Conservation (phyloP, 202 grass and related monocot species). For the Tripidium arundinaceum region DNA sequence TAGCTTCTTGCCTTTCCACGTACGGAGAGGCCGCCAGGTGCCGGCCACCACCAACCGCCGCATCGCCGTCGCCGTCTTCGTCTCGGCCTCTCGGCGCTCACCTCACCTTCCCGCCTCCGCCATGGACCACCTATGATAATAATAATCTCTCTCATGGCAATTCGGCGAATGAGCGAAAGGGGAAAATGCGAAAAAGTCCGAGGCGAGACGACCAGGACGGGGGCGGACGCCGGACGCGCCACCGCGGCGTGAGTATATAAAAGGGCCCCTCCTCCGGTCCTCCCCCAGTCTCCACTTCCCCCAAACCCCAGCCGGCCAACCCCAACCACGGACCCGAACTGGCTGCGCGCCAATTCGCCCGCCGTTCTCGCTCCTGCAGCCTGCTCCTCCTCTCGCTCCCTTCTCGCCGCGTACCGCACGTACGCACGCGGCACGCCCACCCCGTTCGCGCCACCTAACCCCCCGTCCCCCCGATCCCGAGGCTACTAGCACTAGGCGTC, state of each 20-base stretch:
- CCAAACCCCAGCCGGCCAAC: not conserved
- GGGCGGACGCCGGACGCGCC: not conserved
- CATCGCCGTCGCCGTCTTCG: not conserved
- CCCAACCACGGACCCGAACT: not conserved
- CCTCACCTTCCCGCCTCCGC: not conserved
- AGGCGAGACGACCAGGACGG: not conserved
- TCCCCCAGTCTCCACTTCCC: not conserved
- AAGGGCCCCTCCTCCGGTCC: not conserved
- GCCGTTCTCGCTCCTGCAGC: not conserved
- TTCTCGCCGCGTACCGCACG: conserved; percentile 24
- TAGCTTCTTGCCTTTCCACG: not conserved
- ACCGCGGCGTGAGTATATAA: not conserved
- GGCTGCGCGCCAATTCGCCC: conserved; percentile 30
- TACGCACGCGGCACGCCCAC: not conserved
- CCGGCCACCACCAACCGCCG: not conserved
- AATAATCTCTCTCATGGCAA: too few relatives aligned
- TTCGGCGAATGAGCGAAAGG: too few relatives aligned
- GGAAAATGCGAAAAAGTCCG: not conserved
- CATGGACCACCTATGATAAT: not conserved
- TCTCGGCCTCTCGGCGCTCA: not conserved
- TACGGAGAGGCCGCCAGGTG: not conserved
- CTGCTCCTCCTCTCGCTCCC: not conserved
- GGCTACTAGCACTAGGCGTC: not conserved
- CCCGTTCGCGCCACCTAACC: not conserved
- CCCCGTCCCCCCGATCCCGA: not conserved